Evolutionary conservation across 441 rosid genomes (phyloP).

Genomic region (Lepidium campestre): DNA sequence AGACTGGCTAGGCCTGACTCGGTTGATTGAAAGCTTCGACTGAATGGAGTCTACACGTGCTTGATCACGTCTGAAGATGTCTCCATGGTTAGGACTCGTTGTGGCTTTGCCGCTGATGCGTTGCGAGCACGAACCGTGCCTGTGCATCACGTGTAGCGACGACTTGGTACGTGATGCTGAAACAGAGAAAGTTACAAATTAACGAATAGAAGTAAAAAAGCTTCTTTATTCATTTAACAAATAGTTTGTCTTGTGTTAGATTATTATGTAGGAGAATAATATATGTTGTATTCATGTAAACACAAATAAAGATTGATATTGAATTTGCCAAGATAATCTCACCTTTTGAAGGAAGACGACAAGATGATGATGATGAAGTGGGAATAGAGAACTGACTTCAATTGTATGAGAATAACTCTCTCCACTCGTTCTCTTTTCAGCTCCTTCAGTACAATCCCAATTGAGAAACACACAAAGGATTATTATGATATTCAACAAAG

Average conservation of each 20-base stretch:
- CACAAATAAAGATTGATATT: background rate
- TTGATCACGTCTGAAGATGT: constrained; percentile 47
- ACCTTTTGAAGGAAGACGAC: background rate
- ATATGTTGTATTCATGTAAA: background rate
- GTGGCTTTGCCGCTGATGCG: background rate
- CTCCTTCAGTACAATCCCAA: background rate
- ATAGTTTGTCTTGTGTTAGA: no score
- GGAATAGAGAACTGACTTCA: background rate
- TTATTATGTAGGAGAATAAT: no score
- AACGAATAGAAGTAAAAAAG: no score
- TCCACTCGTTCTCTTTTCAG: background rate
- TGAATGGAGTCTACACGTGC: constrained; percentile 45
- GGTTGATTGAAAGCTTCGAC: constrained; percentile 21
- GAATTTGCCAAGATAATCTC: background rate
- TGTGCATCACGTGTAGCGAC: constrained; percentile 48
- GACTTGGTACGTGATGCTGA: constrained; percentile 32
- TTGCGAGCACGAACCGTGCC: constrained; percentile 58
- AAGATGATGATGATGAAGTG: background rate
- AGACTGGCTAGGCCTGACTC: background rate
- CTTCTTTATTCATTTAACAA: background rate
- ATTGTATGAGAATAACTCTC: background rate
- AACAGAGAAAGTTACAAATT: no score
- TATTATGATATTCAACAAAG: background rate
- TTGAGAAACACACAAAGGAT: background rate
- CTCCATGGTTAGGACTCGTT: constrained; percentile 14